phyloP scores from a whole-genome alignment of 2,329 filamentous ascomycete genomes.

The Colletotrichum graminicola region DNA sequence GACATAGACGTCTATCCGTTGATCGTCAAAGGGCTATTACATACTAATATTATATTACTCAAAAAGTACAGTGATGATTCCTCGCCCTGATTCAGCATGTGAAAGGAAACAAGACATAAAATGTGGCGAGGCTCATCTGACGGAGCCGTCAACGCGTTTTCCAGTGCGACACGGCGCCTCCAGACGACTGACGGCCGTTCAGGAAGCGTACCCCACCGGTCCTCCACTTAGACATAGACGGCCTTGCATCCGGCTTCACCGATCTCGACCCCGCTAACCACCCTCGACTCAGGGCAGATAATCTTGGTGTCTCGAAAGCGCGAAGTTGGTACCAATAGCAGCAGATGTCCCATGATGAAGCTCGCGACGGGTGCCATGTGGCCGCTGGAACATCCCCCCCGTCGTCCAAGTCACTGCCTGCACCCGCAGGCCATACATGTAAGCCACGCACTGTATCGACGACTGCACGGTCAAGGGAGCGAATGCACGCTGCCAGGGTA shows the following conservation, averaged over 20 bases:
- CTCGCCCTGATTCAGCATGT: background rate
- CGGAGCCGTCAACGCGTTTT: background rate
- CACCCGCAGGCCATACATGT: background rate
- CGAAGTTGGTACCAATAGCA: background rate
- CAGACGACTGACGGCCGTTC: background rate
- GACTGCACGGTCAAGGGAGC: conserved; percentile 8
- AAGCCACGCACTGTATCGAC: background rate
- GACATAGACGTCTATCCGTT: background rate
- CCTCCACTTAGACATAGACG: background rate
- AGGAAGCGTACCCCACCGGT: background rate
- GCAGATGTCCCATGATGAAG: background rate
- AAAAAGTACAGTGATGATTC: background rate
- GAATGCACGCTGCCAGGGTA: background rate
- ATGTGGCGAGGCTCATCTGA: background rate
- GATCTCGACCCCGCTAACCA: background rate
- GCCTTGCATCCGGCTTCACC: no score
- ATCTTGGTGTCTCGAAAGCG: background rate
- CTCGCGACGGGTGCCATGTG: background rate
- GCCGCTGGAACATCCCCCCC: background rate
- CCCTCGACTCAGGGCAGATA: background rate
- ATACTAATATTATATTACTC: background rate
- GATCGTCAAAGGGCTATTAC: background rate
- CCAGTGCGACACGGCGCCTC: background rate
- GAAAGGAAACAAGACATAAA: background rate
- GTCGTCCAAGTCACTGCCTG: background rate